Conservation (phyloP, 1,139 yeast species). For the Cylindricascospora bacillispora region DNA sequence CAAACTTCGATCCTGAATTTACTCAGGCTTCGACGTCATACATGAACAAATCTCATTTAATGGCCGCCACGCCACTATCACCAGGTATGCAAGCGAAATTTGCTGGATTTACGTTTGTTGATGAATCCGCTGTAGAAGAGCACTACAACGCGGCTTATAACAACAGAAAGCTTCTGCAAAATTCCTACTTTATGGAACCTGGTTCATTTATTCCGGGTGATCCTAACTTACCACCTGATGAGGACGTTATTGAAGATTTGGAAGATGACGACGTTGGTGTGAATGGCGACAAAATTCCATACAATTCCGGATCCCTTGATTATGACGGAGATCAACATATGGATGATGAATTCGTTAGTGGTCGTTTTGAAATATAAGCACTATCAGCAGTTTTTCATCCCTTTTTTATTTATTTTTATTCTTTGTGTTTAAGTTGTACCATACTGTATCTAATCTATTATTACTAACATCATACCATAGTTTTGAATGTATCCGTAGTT, state of each 20-base stretch:
- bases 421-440: not conserved
- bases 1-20: slow-evolving; percentile 95
- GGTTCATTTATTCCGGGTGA: slow-evolving; percentile 71
- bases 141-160: slow-evolving; percentile 37
- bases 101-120: slow-evolving; percentile 92
- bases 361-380: slow-evolving; percentile 66
- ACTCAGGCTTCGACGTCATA: slow-evolving; percentile 82
- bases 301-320: slow-evolving; percentile 11
- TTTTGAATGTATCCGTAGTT: too few species aligned
- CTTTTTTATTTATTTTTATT: not conserved
- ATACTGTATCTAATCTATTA: slow-evolving; percentile 1
- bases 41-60: slow-evolving; percentile 43
- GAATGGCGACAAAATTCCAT: slow-evolving; percentile 12
- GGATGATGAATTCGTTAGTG: slow-evolving; percentile 79
- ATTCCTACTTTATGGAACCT: slow-evolving; percentile 33
- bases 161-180: slow-evolving; percentile 23
- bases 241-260: slow-evolving; percentile 70
- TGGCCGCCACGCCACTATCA: slow-evolving; percentile 46
- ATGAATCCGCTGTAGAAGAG: slow-evolving; percentile 86
- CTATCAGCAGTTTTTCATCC: not conserved
- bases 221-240: slow-evolving; percentile 70
- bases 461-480: too few species aligned
- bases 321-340: slow-evolving; percentile 28
- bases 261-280: slow-evolving; percentile 46
- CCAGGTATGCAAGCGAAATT: slow-evolving; percentile 94